A percentile compares a stretch with the other conserved stretches of the same genome.
These are phyloP conservation scores for Phylloporus sp. DNA, from an alignment of 768 basidiomycete species.

Conservation along the genomic window DNA sequence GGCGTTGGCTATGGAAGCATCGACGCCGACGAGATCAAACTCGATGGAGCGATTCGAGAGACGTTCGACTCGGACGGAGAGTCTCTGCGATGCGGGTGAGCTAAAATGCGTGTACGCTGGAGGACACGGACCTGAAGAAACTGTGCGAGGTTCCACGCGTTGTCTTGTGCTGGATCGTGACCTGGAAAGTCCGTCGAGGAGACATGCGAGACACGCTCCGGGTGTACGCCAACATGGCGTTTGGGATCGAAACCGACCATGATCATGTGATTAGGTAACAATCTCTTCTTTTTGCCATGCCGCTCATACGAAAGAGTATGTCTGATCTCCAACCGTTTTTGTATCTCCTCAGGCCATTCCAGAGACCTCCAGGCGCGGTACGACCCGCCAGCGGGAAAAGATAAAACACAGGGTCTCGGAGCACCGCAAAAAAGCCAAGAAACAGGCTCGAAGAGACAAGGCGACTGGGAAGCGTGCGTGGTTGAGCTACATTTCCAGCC, in stretches of 20 bases:
- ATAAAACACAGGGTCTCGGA: constrained; percentile 75
- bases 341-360: constrained; percentile 1
- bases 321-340: not conserved
- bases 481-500: not conserved
- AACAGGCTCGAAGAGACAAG: constrained; percentile 68
- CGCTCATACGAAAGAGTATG: constrained; percentile 66
- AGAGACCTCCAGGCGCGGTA: constrained; percentile 84
- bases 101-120: not conserved
- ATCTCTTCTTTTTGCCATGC: constrained; percentile 40
- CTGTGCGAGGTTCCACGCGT: constrained; percentile 73
- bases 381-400: constrained; percentile 69
- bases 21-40: constrained; percentile 93
- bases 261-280: constrained; percentile 17
- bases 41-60: constrained; percentile 83
- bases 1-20: constrained; percentile 95
- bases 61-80: constrained; percentile 70
- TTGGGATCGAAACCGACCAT: constrained; percentile 35
- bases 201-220: constrained; percentile 73
- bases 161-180: constrained; percentile 78
- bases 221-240: constrained; percentile 62
- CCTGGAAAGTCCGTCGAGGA: constrained; percentile 91
- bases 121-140: constrained; percentile 67
- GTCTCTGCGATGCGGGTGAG: constrained; percentile 43
- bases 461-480: constrained; percentile 79
- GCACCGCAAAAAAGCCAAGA: constrained; percentile 70